Conservation (phyloP, 2,329 filamentous ascomycete genomes). For the Lithohypha guttulata region DNA sequence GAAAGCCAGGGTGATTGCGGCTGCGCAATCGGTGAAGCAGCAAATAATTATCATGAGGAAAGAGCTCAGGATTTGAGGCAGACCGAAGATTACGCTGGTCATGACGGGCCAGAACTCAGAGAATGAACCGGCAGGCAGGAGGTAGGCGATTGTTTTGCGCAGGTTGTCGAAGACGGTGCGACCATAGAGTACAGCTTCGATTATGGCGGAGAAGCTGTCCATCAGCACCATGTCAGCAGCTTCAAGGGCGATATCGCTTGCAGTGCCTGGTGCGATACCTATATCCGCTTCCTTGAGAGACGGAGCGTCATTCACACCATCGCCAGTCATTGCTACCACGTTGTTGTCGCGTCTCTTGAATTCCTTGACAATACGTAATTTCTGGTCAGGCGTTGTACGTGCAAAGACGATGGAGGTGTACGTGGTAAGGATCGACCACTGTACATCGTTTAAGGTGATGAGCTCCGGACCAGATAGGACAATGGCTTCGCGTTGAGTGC, state of each 20-base stretch:
- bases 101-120: conserved; percentile 61
- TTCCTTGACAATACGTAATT: conserved; percentile 67
- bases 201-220: conserved; percentile 60
- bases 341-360: conserved; percentile 52
- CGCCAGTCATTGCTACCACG: conserved; percentile 44
- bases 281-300: conserved; percentile 49
- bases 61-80: conserved; percentile 61
- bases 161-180: conserved; percentile 70
- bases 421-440: conserved; percentile 54
- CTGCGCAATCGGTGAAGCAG: conserved; percentile 67
- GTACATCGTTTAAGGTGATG: conserved; percentile 51
- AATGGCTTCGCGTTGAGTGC: conserved; percentile 36
- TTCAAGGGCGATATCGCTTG: conserved; percentile 52
- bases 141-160: conserved; percentile 65
- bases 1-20: conserved; percentile 63
- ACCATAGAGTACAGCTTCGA: conserved; percentile 62
- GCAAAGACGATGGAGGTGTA: conserved; percentile 69
- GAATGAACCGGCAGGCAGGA: conserved; percentile 63
- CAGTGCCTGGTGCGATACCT: conserved; percentile 48
- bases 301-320: conserved; percentile 41
- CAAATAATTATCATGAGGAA: conserved; percentile 51
- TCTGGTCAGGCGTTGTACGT: conserved; percentile 66
- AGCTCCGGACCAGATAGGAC: conserved; percentile 58
- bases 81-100: conserved; percentile 59
- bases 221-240: conserved; percentile 53